Evolutionary conservation across 305 asterid species (phyloP).

Genomic region (Fraxinus sp.): DNA sequence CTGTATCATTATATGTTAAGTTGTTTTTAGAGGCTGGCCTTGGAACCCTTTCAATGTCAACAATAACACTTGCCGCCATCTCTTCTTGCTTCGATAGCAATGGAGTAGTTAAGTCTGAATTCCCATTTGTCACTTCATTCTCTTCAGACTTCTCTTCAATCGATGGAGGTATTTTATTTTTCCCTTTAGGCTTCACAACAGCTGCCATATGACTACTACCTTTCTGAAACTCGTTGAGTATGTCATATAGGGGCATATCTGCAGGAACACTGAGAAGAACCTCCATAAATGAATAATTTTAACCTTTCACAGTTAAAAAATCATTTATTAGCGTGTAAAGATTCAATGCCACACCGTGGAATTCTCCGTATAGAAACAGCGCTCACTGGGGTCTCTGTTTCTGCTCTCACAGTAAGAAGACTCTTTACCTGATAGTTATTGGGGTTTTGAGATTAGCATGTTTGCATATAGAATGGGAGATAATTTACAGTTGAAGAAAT

Average conservation of each 20-base stretch:
- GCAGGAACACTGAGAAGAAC: constrained; percentile 67
- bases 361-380: constrained; percentile 83
- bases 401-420: constrained; percentile 83
- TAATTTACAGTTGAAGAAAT: not conserved
- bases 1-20: constrained; percentile 36
- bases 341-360: constrained; percentile 54
- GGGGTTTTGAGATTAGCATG: constrained; percentile 8
- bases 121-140: constrained; percentile 32
- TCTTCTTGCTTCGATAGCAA: constrained; percentile 48
- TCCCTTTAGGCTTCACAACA: constrained; percentile 65
- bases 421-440: constrained; percentile 62
- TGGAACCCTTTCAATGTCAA: constrained; percentile 64
- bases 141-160: constrained; percentile 47
- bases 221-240: constrained; percentile 82
- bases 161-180: constrained; percentile 48
- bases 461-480: not conserved
- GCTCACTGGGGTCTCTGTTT: constrained; percentile 89
- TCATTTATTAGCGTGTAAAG: constrained; percentile 12
- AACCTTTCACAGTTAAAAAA: constrained; percentile 7
- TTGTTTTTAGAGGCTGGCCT: constrained; percentile 33
- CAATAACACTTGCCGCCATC: constrained; percentile 40
- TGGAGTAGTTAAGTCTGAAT: constrained; percentile 47
- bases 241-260: constrained; percentile 91
- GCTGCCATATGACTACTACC: constrained; percentile 98
- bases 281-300: constrained; percentile 14